Base-by-base conservation (phyloP, 2,329 filamentous ascomycete species). In the Stagonosporopsis chrysanthemi region DNA sequence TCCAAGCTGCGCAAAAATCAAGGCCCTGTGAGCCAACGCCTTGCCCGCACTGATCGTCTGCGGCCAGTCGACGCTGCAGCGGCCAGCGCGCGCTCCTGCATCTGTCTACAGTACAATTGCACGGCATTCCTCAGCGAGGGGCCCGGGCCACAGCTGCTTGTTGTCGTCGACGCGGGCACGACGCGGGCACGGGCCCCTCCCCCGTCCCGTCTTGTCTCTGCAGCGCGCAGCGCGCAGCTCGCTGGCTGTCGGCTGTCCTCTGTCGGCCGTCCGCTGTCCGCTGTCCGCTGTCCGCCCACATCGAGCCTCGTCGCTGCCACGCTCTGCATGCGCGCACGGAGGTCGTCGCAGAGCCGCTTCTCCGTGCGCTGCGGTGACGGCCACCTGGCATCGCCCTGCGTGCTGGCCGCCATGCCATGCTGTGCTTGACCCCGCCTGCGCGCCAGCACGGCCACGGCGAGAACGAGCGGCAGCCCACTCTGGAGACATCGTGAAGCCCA, bases 391-490 rank as follows among this genome's bases (percentile, higher is more conserved):
- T 3, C 19, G 19, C 19, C 19, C 19, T 19, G 19, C 19, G 19
- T 19, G 41, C 48, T 48, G 48, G 24, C 12, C 33, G 35, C 41
- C 46, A 28, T 28, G 35, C 24, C n/a, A 44, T 46, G 53, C 23
- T 50, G 53, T 52, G 48, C 31, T 31, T 19, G 36, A 42, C 57
- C 63, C 62, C 62, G 59, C 61, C 59, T 47, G 42, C 41, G 51
- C 64, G 51, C 45, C 61, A 58, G 61, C 54, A 43, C 47, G 53
- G 38, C 56, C 60, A 56, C 58, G 56, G 60, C 54, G 58, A 63
- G 62, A 64, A 62, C 55, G 57, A 60, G 62, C 56, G 59, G 48
- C 49, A 44, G 53, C 49, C 54, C 46, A 40, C 53, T 40, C 40
- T 50, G 40, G 24, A 45, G 45, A 44, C 26, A 50, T 45, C 22